Percentiles rank a stretch among this genome's conserved stretches.
Evolutionary conservation across 2,329 filamentous ascomycete species (phyloP).

Genomic region (Penicillium sp.): DNA sequence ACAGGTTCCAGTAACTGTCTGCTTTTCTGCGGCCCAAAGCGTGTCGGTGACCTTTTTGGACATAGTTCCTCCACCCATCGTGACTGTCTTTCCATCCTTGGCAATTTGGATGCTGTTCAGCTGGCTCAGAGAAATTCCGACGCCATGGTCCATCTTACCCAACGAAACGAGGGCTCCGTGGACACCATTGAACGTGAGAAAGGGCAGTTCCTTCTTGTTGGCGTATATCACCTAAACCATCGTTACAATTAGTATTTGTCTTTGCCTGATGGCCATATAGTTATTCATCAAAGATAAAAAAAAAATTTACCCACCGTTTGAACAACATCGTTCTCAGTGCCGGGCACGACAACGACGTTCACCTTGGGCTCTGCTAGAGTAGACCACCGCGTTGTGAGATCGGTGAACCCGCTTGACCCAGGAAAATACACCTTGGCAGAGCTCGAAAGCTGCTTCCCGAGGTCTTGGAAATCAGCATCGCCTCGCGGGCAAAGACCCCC

Average conservation of each 20-base stretch:
- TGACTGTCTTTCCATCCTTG: constrained; percentile 47
- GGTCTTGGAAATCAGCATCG: constrained; percentile 16
- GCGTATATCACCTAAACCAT: constrained; percentile 46
- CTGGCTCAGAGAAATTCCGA: constrained; percentile 51
- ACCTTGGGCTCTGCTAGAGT: constrained; percentile 43
- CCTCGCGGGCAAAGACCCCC: constrained; percentile 10
- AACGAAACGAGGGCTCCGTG: constrained; percentile 54
- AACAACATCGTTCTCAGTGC: constrained; percentile 50
- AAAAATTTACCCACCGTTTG: constrained; percentile 41
- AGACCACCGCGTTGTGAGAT: constrained; percentile 49
- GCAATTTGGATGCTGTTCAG: constrained; percentile 42
- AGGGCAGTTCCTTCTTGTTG: constrained; percentile 47
- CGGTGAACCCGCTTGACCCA: constrained; percentile 41
- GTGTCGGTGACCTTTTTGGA: constrained; percentile 49
- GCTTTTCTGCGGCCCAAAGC: constrained; percentile 53
- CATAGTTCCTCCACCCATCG: constrained; percentile 49
- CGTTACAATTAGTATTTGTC: neutral
- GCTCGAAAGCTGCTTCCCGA: constrained; percentile 34
- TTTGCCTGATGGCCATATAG: neutral
- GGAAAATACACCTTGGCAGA: constrained; percentile 45
- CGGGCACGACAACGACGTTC: constrained; percentile 50
- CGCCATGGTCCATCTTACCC: constrained; percentile 50
- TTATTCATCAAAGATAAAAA: too few relatives aligned
- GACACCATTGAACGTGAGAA: constrained; percentile 53
- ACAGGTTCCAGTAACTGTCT: constrained; percentile 53